Percentiles rank a stretch among this genome's conserved stretches.
Evolutionary conservation across 2,329 filamentous ascomycete species (phyloP).

Genomic region (Colletotrichum theobromicola): DNA sequence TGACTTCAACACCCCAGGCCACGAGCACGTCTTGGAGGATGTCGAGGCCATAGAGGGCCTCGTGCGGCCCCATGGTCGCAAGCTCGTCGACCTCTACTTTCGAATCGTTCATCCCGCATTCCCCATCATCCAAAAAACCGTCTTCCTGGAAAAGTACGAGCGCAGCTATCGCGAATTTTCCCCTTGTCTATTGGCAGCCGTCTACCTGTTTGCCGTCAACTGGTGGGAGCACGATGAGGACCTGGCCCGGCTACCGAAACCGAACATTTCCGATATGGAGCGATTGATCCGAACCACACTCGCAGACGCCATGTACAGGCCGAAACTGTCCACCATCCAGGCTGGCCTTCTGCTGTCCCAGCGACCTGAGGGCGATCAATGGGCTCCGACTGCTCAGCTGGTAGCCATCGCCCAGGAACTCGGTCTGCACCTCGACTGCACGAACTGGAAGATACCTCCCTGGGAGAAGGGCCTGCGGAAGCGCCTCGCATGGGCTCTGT

Average conservation of each 20-base stretch:
- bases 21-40: constrained; percentile 73
- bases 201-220: constrained; percentile 86
- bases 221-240: constrained; percentile 82
- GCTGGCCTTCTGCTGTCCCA: constrained; percentile 78
- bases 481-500: constrained; percentile 86
- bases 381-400: constrained; percentile 85
- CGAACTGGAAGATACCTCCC: constrained; percentile 82
- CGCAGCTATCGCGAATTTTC: constrained; percentile 76
- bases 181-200: constrained; percentile 76
- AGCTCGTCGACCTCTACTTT: constrained; percentile 82
- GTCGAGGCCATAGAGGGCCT: constrained; percentile 76
- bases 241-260: constrained; percentile 67
- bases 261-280: constrained; percentile 77
- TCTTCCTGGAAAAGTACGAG: constrained; percentile 81
- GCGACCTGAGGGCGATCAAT: constrained; percentile 77
- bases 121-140: constrained; percentile 81
- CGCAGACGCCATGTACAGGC: constrained; percentile 77
- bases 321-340: constrained; percentile 82
- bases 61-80: constrained; percentile 77
- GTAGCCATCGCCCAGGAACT: constrained; percentile 88
- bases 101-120: constrained; percentile 80
- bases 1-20: constrained; percentile 73
- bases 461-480: constrained; percentile 90
- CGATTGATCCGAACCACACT: constrained; percentile 75
- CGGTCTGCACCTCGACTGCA: constrained; percentile 87